Conservation (phyloP, 2,329 filamentous ascomycete species). For the Achaetomium macrosporum region DNA sequence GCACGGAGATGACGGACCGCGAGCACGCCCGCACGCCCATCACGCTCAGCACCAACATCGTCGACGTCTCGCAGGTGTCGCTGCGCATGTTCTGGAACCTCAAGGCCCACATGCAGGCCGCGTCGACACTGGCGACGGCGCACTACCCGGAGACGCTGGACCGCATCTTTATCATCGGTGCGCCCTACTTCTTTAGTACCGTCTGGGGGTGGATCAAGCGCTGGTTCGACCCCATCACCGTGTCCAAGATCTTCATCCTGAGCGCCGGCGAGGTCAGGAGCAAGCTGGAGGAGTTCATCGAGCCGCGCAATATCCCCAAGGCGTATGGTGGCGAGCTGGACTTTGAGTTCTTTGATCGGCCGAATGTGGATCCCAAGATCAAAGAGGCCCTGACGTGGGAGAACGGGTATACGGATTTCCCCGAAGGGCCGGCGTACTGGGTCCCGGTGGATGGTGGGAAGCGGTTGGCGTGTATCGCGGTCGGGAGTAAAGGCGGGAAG, state of each 20-base stretch:
- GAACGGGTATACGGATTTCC: conserved; percentile 47
- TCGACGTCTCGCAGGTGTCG: conserved; percentile 82
- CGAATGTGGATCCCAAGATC: conserved; percentile 62
- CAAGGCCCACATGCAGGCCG: conserved; percentile 89
- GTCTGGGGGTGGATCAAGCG: conserved; percentile 94
- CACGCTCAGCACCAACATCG: conserved; percentile 88
- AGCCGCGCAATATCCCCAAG: conserved; percentile 76
- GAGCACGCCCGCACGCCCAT: conserved; percentile 75
- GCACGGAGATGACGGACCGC: conserved; percentile 67
- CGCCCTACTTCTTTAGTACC: conserved; percentile 83
- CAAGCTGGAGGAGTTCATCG: conserved; percentile 76
- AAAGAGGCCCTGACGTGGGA: conserved; percentile 47
- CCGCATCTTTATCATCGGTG: conserved; percentile 80
- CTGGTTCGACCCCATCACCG: conserved; percentile 91
- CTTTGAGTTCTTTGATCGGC: conserved; percentile 71
- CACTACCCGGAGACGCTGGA: conserved; percentile 94
- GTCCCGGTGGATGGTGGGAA: conserved; percentile 41
- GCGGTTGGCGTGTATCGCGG: conserved; percentile 46
- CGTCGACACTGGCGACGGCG: conserved; percentile 79
- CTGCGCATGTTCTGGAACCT: conserved; percentile 95
- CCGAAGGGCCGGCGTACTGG: conserved; percentile 54
- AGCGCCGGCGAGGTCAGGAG: conserved; percentile 64
- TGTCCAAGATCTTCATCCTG: conserved; percentile 94
- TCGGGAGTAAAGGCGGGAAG: conserved; percentile 43
- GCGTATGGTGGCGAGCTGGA: conserved; percentile 84